Conservation (phyloP, 805 yeast species). For the Huiozyma naganishii region DNA sequence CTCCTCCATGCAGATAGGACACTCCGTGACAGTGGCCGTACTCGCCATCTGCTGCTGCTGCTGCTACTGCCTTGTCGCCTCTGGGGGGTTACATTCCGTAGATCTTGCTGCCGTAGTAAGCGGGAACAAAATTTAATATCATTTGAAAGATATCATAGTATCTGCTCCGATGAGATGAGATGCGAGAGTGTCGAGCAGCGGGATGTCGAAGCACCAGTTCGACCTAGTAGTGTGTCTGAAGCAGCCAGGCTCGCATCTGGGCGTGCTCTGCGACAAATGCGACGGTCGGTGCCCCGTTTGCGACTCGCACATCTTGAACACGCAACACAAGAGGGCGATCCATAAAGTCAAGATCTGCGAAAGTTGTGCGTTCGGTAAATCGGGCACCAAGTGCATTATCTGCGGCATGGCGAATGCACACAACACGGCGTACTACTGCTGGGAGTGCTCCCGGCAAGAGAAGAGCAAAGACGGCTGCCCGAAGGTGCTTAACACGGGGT, state of each 20-base stretch:
- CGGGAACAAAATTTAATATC: too few species aligned
- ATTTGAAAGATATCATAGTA: too few species aligned
- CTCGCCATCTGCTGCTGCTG: not conserved
- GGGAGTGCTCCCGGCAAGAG: constrained; percentile 71
- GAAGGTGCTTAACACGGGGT: constrained; percentile 66
- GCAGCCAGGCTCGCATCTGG: constrained; percentile 67
- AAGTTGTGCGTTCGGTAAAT: constrained; percentile 70
- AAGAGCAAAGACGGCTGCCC: constrained; percentile 92
- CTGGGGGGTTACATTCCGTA: not conserved
- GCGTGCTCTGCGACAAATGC: constrained; percentile 70
- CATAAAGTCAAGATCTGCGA: constrained; percentile 61
- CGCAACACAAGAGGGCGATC: constrained; percentile 7
- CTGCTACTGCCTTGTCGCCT: not conserved
- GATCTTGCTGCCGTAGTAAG: too few species aligned
- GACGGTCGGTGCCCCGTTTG: constrained; percentile 90
- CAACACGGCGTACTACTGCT: constrained; percentile 70
- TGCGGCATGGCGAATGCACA: constrained; percentile 50
- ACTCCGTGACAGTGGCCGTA: constrained; percentile 13
- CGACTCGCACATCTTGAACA: constrained; percentile 65
- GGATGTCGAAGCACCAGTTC: constrained; percentile 82
- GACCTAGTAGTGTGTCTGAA: constrained; percentile 77
- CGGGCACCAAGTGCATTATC: constrained; percentile 57
- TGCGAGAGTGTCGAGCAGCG: too few species aligned
- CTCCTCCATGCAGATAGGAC: constrained; percentile 52
- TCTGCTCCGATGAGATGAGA: too few species aligned